Base-by-base conservation (phyloP, 805 yeast species). In the fission yeast (Schizosaccharomyces pombe) region DNA sequence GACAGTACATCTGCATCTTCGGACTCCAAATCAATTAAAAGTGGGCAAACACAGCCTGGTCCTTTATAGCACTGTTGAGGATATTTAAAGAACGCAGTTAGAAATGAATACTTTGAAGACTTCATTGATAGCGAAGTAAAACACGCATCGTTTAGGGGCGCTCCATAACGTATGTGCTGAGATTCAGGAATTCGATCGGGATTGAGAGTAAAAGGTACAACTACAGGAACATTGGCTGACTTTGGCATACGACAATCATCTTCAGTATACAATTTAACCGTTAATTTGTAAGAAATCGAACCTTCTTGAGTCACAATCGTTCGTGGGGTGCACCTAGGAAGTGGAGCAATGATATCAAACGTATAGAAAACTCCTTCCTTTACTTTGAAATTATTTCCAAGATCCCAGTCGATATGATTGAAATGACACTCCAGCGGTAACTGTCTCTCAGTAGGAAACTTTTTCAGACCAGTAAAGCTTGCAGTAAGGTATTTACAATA, bases 51-150 rank as follows among this genome's bases (percentile, higher is more conserved):
- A 29, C 49, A 43, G 5, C 30, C 30, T 19, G 49, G 49, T 9
- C 49, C 49, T 43, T 43, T 43, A 29, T 43, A 43, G n/a, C 26
- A 16, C 26, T 43, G 28, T 43, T 43, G 30, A 26, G 49, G 49
- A 26, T 43, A 43, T 6, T 26, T 19, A 2, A 43, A 6, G 1
- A 22, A 4, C 2, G 11, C 28, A 16, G 12, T 22, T 4, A 43
- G 22, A 9, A 14, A 16, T 22, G 14, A 16, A 12, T 43, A 29
- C 12, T 43, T 43, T 43, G 14, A 14, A 3, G 49, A 24, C 22
- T 19, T 16, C n/a, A 19, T 22, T 24, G 14, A 6, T 14, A 43
- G 30, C 11, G 19, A 14, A 3, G 28, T 19, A 26, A 43, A 43
- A 26, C 30, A 19, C 16, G 19, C 30, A 5, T 43, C 14, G 49